phyloP scores from a whole-genome alignment of 1,284 basidiomycete genomes.

The Neolentinus lepideus region DNA sequence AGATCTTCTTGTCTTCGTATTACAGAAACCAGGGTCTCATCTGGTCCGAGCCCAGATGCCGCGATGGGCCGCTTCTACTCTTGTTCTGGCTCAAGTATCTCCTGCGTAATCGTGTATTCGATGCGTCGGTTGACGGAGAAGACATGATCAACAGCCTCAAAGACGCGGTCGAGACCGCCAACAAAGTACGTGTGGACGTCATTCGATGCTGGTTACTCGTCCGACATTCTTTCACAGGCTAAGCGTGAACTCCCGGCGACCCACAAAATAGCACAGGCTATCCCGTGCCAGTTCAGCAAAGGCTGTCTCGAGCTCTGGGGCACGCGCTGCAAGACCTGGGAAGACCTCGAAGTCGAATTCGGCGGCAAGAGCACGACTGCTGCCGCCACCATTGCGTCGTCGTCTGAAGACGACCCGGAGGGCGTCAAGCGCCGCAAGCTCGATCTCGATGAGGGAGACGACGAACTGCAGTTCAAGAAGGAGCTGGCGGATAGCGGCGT shows the following conservation, averaged over 20 bases:
- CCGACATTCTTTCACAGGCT: neutral
- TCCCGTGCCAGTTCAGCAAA: neutral
- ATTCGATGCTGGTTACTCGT: neutral
- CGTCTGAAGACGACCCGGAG: neutral
- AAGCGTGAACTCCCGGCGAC: neutral
- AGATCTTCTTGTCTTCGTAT: constrained; percentile 59
- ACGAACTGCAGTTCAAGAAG: neutral
- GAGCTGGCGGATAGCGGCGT: neutral
- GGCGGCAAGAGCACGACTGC: neutral
- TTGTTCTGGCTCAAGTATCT: constrained; percentile 1
- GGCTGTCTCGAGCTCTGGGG: neutral
- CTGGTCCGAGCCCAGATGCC: constrained; percentile 32
- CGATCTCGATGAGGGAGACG: neutral
- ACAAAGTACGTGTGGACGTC: neutral
- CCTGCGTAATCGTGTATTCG: neutral
- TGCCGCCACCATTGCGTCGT: neutral
- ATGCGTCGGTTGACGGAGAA: neutral
- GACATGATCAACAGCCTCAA: neutral
- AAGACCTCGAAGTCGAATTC: neutral
- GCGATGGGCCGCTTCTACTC: constrained; percentile 1
- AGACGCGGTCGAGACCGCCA: neutral
- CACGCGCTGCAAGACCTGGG: neutral
- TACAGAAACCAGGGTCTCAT: constrained; percentile 56
- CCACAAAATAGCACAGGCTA: neutral
- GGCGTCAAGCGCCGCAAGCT: neutral